Evolutionary conservation across 2,329 filamentous ascomycete species (phyloP), one percentile per base, ranked within the genome.

Genomic region (Colletotrichum phormii): DNA sequence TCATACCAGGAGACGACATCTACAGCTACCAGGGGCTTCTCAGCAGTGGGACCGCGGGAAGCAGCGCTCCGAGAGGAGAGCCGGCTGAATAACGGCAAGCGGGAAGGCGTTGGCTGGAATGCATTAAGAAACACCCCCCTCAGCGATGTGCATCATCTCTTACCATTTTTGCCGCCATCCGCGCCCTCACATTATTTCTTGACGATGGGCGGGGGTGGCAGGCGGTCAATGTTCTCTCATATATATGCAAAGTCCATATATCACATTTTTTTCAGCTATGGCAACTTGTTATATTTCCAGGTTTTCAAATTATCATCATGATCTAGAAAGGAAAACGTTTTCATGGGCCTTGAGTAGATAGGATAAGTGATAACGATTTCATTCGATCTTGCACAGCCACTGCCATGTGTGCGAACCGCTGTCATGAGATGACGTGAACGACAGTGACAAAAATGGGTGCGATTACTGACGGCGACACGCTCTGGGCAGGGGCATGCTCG

Each of bases 41-140:
- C 42, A 42, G 29, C 54, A 31, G 29, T 53, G 59, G 42, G 11
- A 61, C 5, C 24, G 33, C 31, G 59, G 54, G 31, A 57, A 33
- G 24, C 51, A 67, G 18, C 37, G 60, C 42, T 51, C 59, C 42
- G 22, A 69, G 59, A 46, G 59, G 55, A 65, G 24, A 49, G 35
- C 42, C 49, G 29, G 35, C 46, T 35, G 46, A 59, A 61, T 60
- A 46, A 59, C 60, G 37, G 22, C 60, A 57, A 64, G 49, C 55
- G 59, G 66, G 46, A 71, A 64, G 71, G 71, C 71, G 66, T 73
- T 73, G 71, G 55, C 71, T 70, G 71, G 71, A 73, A 60, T 70
- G 71, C 67, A 57, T 73, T 61, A 24, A 60, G 59, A 51, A 42
- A 65, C n/a, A n/a, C n/a, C 46, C 54, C 55, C 49, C 46, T 68